phyloP scores from a whole-genome alignment of 73 alveolate species.

The Uronychia setigera region DNA sequence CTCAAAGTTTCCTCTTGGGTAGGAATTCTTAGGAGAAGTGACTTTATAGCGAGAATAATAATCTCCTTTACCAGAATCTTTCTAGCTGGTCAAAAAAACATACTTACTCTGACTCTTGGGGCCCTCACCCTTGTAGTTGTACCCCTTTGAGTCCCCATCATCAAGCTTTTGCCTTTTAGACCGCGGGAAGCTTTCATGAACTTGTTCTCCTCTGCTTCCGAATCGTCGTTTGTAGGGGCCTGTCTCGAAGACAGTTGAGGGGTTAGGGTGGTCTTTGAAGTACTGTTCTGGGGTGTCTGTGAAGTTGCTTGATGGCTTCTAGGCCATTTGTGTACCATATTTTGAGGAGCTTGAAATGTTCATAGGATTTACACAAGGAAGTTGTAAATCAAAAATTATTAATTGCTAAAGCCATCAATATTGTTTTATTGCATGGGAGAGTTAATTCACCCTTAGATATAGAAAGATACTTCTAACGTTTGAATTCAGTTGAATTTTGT shows the following conservation, averaged over 20 bases:
- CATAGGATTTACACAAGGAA: constrained; percentile 1
- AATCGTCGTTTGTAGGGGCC: background rate
- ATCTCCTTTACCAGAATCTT: background rate
- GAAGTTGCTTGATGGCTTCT: background rate
- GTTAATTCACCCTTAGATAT: no score
- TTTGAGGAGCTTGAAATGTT: background rate
- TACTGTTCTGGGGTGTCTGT: background rate
- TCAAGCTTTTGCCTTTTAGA: background rate
- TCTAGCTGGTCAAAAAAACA: background rate
- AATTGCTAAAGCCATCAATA: no score
- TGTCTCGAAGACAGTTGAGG: background rate
- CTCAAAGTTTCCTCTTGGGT: background rate
- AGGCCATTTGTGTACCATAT: background rate
- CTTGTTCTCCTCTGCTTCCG: background rate
- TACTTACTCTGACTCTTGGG: background rate
- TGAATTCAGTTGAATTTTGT: no score
- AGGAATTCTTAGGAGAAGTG: background rate
- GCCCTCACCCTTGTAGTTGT: background rate
- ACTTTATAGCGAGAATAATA: background rate
- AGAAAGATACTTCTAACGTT: no score
- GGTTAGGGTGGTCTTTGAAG: background rate
- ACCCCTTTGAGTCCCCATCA: background rate
- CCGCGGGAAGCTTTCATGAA: background rate
- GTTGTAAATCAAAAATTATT: no score
- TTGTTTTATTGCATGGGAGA: no score